Evolutionary conservation across 768 basidiomycete species (phyloP).

Genomic region (Xerocomellus chrysenteron): DNA sequence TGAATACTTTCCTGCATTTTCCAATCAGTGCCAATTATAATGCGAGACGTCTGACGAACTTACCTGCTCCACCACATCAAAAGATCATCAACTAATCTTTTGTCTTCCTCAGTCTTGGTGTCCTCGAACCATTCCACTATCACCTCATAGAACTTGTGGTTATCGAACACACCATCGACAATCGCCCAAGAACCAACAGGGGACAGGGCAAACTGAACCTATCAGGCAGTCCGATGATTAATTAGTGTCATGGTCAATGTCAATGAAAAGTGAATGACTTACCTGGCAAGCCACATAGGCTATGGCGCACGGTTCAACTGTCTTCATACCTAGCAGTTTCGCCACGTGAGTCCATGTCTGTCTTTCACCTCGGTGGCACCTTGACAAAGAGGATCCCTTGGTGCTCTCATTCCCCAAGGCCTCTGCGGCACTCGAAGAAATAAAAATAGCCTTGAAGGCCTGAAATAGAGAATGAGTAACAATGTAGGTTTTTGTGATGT

Average conservation of each 20-base stretch:
- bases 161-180: background rate
- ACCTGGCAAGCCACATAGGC: conserved; percentile 8
- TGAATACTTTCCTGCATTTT: background rate
- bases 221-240: background rate
- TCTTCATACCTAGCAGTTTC: no score
- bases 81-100: background rate
- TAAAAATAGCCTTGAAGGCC: conserved; percentile 2
- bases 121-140: conserved; percentile 2
- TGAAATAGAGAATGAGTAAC: background rate
- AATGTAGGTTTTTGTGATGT: background rate
- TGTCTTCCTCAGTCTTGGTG: no score
- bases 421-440: background rate
- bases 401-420: background rate
- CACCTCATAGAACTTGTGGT: background rate
- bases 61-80: background rate
- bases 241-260: no score
- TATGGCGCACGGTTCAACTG: no score
- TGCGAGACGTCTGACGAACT: no score
- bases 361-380: background rate
- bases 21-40: background rate
- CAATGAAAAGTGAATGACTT: background rate
- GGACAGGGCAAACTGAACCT: conserved; percentile 3
- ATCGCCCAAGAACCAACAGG: background rate
- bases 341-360: no score
- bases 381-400: background rate